These are phyloP conservation scores for Colletotrichum orbiculare DNA, from an alignment of 2,329 filamentous ascomycete genomes.

Conservation along the genomic window DNA sequence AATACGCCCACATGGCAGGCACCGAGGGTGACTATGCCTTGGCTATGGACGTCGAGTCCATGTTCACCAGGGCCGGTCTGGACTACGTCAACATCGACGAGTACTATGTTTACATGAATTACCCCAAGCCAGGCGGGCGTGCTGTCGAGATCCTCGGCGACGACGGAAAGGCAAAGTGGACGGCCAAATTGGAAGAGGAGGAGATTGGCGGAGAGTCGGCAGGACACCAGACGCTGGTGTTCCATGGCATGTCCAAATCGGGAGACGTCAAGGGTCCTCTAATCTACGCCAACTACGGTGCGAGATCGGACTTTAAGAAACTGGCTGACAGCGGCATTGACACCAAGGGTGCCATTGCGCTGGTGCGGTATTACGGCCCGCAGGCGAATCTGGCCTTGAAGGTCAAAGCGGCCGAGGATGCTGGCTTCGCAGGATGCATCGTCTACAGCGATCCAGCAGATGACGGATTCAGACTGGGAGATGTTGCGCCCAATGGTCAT, in stretches of 20 bases:
- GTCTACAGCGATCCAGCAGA: slow-evolving; percentile 93
- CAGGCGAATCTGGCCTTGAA: slow-evolving; percentile 81
- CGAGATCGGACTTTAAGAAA: slow-evolving; percentile 81
- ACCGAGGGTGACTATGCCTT: slow-evolving; percentile 91
- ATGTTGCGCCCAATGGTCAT: slow-evolving; percentile 79
- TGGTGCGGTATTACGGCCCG: slow-evolving; percentile 84
- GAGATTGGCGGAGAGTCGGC: slow-evolving; percentile 71
- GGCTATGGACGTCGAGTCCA: slow-evolving; percentile 83
- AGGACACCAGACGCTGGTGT: slow-evolving; percentile 78
- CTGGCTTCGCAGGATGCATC: slow-evolving; percentile 87
- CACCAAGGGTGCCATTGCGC: slow-evolving; percentile 81
- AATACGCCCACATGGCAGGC: slow-evolving; percentile 91
- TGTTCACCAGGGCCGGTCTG: slow-evolving; percentile 78
- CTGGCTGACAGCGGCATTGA: slow-evolving; percentile 78
- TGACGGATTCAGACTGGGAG: slow-evolving; percentile 81
- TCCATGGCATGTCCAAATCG: slow-evolving; percentile 89
- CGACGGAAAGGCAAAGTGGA: slow-evolving; percentile 75
- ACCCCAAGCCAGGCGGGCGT: slow-evolving; percentile 81
- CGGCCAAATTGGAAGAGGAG: slow-evolving; percentile 85
- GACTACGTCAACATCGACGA: slow-evolving; percentile 82
- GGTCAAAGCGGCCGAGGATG: slow-evolving; percentile 88
- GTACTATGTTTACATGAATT: slow-evolving; percentile 93
- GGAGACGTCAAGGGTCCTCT: slow-evolving; percentile 88
- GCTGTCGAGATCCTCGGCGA: slow-evolving; percentile 82
- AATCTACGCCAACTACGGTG: slow-evolving; percentile 93